Conservation (phyloP, 805 yeast genomes). For the Cyberlindnera xishuangbannaensis region DNA sequence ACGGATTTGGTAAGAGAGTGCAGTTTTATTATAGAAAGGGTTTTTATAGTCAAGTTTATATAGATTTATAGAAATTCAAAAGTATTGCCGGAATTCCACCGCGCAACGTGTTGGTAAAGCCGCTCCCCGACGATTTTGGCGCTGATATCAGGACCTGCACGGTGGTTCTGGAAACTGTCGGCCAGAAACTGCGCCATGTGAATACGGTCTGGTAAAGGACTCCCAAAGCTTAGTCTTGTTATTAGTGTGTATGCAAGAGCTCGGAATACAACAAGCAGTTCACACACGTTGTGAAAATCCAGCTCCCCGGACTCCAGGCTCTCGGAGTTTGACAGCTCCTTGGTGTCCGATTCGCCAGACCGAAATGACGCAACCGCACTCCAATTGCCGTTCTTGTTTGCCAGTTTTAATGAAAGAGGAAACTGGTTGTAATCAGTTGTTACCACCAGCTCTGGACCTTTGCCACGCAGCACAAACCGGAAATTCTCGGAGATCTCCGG, state of each 20-base stretch:
- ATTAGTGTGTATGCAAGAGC: slow-evolving; percentile 3
- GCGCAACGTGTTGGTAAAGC: slow-evolving; percentile 3
- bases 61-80: slow-evolving; percentile 2
- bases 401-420: slow-evolving; percentile 1
- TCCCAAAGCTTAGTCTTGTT: neutral
- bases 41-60: slow-evolving; percentile 1
- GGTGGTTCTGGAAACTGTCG: neutral
- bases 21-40: too few species aligned
- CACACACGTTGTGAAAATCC: slow-evolving; percentile 1
- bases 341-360: neutral
- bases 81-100: slow-evolving; percentile 3
- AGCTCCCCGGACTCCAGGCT: neutral
- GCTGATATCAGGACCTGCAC: slow-evolving; percentile 1
- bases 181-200: neutral
- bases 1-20: too few species aligned
- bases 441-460: slow-evolving; percentile 2
- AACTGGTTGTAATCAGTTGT: neutral
- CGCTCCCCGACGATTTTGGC: slow-evolving; percentile 3
- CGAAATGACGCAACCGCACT: neutral
- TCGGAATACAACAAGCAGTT: slow-evolving; percentile 2
- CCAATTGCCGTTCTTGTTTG: slow-evolving; percentile 1
- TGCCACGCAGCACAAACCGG: slow-evolving; percentile 3
- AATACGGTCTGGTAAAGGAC: neutral
- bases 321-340: neutral
- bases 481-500: slow-evolving; percentile 1